Base-by-base conservation (phyloP, 2,329 filamentous ascomycete species). In the Fusarium newnesense region DNA sequence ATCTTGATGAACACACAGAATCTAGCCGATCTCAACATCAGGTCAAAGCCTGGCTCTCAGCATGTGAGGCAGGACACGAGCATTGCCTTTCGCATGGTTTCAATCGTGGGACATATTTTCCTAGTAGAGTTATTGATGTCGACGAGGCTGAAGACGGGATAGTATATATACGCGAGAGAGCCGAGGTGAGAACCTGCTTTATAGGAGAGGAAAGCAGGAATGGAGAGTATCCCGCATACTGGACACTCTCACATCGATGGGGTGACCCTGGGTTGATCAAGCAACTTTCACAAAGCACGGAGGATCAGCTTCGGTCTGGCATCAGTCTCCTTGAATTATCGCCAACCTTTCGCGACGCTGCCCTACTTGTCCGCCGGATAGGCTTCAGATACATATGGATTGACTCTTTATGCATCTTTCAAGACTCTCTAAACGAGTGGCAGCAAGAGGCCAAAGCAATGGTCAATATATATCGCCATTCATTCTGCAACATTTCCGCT, bases 381-480 rank as follows among this genome's bases (percentile, higher is more conserved):
- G 47, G 58, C 11, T 60, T 18, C 8, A 21, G 19, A 32, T 60
- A 60, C 6, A 9, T 60, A 1, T 60, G 58, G 58, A 60, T 43
- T 0, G 30, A 60, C 12, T 60, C 58, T 1, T 1, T 43, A 0
- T 57, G 58, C 4, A 60, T 57, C 1, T 43, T 60, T 0, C 28
- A 60, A 7, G 47, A 57, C 6, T 60, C 37, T 1, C 8, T 26
- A 0, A 18, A 1, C 0, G 19, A 60, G 6, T 57, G 47, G 47
- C n/a, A 57, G 28, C 1, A 15, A 1, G 58, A 60, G 0, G 37
- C 58, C 0, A 21, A 7, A 3, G 18, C 18, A 1, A 60, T 60
- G 58, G 5, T 28, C 0, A 19, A 60, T 11, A 6, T 43, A 0
- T 43, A 60, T 4, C 36, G 37, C 12, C 5, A 28, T 16, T 43